Percentiles rank a stretch among this genome's conserved stretches.
Conservation (phyloP, 805 yeast species). For the Ogataea methanolica region DNA sequence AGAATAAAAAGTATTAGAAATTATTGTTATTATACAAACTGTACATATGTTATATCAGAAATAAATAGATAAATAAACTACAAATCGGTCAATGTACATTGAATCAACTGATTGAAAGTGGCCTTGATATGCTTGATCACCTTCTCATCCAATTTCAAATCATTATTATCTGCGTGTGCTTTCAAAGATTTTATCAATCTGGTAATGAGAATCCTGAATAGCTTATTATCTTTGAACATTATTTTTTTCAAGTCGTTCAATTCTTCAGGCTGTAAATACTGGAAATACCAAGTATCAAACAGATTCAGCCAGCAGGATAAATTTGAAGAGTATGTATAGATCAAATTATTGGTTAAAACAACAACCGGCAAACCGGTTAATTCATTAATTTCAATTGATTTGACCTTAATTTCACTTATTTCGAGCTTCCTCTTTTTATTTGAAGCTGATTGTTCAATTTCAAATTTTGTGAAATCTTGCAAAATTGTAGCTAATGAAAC, state of each 20-base stretch:
- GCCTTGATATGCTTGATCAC: neutral
- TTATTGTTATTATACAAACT: neutral
- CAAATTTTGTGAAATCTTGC: slow-evolving; percentile 31
- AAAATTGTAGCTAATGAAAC: slow-evolving; percentile 52
- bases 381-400: slow-evolving; percentile 17
- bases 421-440: slow-evolving; percentile 19
- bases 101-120: slow-evolving; percentile 10
- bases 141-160: slow-evolving; percentile 3
- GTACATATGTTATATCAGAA: neutral
- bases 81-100: slow-evolving; percentile 3
- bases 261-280: slow-evolving; percentile 1
- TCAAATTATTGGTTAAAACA: slow-evolving; percentile 33
- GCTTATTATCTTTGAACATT: slow-evolving; percentile 5
- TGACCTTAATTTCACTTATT: slow-evolving; percentile 14
- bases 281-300: slow-evolving; percentile 35
- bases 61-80: too few species aligned
- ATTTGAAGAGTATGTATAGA: slow-evolving; percentile 38
- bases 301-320: slow-evolving; percentile 44
- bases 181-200: slow-evolving; percentile 7
- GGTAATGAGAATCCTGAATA: slow-evolving; percentile 9
- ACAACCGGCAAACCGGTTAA: slow-evolving; percentile 40
- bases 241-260: neutral
- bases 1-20: slow-evolving; percentile 18
- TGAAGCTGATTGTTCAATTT: neutral
- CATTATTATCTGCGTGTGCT: neutral